Percentiles rank a stretch among this genome's conserved stretches.
phyloP scores from a whole-genome alignment of 2,329 filamentous ascomycete genomes.

The Fusarium burgessii region DNA sequence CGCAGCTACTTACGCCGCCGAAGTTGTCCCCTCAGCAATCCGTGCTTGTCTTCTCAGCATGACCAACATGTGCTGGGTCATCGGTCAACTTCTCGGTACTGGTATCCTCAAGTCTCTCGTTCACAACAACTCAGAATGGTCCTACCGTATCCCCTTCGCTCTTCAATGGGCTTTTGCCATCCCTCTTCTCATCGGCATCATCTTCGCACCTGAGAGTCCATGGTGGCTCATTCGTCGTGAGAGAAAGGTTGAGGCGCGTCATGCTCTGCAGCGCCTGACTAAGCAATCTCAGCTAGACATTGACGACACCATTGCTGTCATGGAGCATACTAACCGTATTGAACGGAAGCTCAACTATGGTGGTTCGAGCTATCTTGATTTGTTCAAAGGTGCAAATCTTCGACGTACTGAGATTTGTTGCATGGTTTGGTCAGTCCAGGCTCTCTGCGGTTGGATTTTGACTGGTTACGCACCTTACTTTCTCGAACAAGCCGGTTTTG shows the following conservation, averaged over 20 bases:
- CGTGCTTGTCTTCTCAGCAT: conserved; percentile 53
- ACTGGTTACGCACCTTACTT: conserved; percentile 52
- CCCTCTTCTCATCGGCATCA: conserved; percentile 50
- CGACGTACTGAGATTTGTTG: conserved; percentile 46
- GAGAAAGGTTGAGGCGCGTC: conserved; percentile 48
- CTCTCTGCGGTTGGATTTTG: conserved; percentile 37
- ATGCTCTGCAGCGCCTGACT: conserved; percentile 48
- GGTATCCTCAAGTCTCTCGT: conserved; percentile 51
- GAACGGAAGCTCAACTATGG: conserved; percentile 55
- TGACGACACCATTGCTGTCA: conserved; percentile 58
- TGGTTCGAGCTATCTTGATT: conserved; percentile 39
- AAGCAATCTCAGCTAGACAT: conserved; percentile 47
- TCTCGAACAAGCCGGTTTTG: conserved; percentile 56
- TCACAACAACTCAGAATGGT: conserved; percentile 45
- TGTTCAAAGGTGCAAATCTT: conserved; percentile 40
- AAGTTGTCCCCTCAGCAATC: conserved; percentile 49
- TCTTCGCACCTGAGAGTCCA: conserved; percentile 56
- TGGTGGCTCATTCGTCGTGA: conserved; percentile 55
- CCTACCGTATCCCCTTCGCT: conserved; percentile 51
- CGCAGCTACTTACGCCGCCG: conserved; percentile 55
- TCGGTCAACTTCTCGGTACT: conserved; percentile 54
- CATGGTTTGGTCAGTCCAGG: conserved; percentile 43
- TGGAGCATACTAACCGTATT: conserved; percentile 56
- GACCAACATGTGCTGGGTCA: conserved; percentile 57
- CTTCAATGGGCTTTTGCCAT: conserved; percentile 57